phyloP scores from a whole-genome alignment of 2,329 filamentous ascomycete species.

The Simplicillium sp. region DNA sequence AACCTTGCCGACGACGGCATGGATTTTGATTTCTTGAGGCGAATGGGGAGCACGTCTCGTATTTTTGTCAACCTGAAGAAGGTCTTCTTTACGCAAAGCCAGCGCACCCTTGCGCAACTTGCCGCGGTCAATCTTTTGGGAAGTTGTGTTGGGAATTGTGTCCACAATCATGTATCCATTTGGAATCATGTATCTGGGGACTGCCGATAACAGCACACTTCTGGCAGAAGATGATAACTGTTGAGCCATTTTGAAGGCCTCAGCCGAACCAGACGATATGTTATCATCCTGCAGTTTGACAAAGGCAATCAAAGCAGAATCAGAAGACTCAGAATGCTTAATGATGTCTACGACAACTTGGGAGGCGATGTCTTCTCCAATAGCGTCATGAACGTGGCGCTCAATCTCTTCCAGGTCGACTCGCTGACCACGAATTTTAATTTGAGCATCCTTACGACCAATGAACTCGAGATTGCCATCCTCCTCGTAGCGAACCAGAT shows the following conservation, averaged over 20 bases:
- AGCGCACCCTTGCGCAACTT: not conserved
- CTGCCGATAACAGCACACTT: not conserved
- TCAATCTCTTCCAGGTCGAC: conserved; percentile 11
- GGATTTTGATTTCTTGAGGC: not conserved
- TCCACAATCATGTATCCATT: conserved; percentile 1
- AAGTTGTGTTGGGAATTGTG: conserved; percentile 1
- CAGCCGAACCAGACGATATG: too few relatives aligned
- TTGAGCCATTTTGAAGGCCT: too few relatives aligned
- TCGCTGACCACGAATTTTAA: conserved; percentile 11
- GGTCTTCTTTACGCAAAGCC: too few relatives aligned
- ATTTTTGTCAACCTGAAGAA: too few relatives aligned
- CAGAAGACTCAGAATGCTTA: not conserved
- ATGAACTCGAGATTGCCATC: conserved; percentile 9
- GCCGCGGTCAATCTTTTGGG: conserved; percentile 5
- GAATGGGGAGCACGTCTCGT: too few relatives aligned
- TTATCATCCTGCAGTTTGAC: too few relatives aligned
- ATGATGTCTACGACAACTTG: conserved; percentile 3
- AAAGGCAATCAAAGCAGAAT: too few relatives aligned
- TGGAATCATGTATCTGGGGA: conserved; percentile 8
- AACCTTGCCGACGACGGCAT: conserved; percentile 23
- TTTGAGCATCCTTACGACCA: conserved; percentile 9
- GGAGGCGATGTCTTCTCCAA: not conserved
- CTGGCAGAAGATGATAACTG: not conserved
- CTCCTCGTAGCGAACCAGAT: conserved; percentile 34
- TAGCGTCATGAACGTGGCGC: conserved; percentile 2